Evolutionary conservation across 2,329 filamentous ascomycete species (phyloP).

Genomic region (Aspergillus persii): DNA sequence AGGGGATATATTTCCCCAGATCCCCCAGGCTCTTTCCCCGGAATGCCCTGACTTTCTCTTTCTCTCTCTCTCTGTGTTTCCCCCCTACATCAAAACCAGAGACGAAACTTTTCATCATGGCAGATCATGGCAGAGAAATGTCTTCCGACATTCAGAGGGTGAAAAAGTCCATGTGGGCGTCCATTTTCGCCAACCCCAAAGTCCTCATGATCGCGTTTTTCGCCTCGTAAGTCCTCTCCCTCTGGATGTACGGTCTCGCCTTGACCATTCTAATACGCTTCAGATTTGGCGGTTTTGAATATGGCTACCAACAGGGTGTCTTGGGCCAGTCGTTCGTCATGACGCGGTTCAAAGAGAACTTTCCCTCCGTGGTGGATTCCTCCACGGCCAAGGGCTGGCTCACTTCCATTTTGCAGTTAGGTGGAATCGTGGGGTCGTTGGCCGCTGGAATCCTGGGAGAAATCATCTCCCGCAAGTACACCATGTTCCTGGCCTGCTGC

Average conservation of each 20-base stretch:
- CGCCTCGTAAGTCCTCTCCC: conserved; percentile 32
- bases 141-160: conserved; percentile 14
- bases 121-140: not conserved
- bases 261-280: not conserved
- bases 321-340: conserved; percentile 49
- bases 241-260: not conserved
- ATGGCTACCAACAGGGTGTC: conserved; percentile 49
- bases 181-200: conserved; percentile 40
- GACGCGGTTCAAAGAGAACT: conserved; percentile 49
- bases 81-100: not conserved
- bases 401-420: conserved; percentile 54
- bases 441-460: conserved; percentile 50
- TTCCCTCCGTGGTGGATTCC: conserved; percentile 44
- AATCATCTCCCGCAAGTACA: conserved; percentile 51
- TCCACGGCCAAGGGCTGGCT: conserved; percentile 42
- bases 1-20: conserved; percentile 4
- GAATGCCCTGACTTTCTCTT: not conserved
- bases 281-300: conserved; percentile 48
- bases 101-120: not conserved
- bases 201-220: conserved; percentile 54
- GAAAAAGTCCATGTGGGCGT: conserved; percentile 28
- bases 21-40: conserved; percentile 2
- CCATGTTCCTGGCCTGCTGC: conserved; percentile 51
- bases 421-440: conserved; percentile 45
- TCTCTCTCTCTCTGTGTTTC: not conserved